These are phyloP conservation scores for Papiliotrema flavescens DNA, from an alignment of 1,284 basidiomycete species.

Conservation along the genomic window DNA sequence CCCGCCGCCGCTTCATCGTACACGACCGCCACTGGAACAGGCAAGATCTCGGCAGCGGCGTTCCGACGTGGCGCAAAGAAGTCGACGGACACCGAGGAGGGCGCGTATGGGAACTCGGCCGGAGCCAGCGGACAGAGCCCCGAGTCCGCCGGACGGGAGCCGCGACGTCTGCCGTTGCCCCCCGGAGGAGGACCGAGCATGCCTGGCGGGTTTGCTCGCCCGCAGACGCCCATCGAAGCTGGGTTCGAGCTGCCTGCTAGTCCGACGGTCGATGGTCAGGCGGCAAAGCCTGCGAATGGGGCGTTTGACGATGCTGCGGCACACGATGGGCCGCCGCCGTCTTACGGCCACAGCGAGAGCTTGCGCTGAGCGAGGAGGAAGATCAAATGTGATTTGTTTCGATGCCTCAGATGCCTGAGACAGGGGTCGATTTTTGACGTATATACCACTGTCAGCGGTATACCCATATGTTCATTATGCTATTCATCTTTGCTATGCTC, in stretches of 20 bases:
- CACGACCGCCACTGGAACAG: conserved; percentile 9
- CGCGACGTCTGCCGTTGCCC: neutral
- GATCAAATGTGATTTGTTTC: neutral
- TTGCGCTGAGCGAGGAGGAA: conserved; percentile 1
- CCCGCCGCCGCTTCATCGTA: neutral
- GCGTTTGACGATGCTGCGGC: conserved; percentile 3
- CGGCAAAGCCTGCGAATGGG: neutral
- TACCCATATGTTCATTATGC: too few species aligned
- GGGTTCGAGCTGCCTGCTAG: conserved; percentile 1
- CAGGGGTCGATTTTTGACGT: neutral
- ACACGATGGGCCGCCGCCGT: conserved; percentile 4
- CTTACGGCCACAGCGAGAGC: conserved; percentile 7
- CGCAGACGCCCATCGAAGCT: conserved; percentile 5
- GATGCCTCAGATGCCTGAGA: neutral
- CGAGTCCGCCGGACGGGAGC: neutral
- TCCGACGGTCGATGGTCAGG: neutral
- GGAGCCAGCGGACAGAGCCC: neutral
- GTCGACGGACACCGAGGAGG: conserved; percentile 5
- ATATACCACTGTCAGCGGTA: neutral
- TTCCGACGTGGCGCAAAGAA: conserved; percentile 15
- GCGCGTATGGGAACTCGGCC: neutral
- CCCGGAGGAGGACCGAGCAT: neutral
- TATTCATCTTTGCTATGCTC: neutral
- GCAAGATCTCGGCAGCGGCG: conserved; percentile 36
- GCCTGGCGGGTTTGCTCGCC: neutral